Percentiles rank a stretch among this genome's conserved stretches.
These are phyloP conservation scores for Carex parvula DNA, from an alignment of 176 grass and related monocot species.

Conservation along the genomic window DNA sequence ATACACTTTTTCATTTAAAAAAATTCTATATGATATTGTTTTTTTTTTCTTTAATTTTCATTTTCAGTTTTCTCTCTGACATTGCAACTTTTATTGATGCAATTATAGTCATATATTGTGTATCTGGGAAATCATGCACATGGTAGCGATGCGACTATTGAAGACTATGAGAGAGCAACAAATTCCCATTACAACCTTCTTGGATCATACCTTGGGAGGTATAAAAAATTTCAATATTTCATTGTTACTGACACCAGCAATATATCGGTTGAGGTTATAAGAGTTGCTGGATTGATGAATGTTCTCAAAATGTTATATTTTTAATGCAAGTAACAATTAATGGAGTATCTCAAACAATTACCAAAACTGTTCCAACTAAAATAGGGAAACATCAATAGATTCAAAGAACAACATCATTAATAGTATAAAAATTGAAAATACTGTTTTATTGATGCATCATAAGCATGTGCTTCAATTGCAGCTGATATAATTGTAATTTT, in stretches of 20 bases:
- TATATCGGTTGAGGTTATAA: background rate
- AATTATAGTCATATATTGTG: conserved; percentile 64
- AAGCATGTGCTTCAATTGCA: background rate
- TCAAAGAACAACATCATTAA: background rate
- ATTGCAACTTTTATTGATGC: background rate
- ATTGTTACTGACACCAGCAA: background rate
- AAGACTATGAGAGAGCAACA: conserved; percentile 36
- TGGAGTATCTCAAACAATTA: background rate
- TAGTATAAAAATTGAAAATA: background rate
- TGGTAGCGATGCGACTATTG: conserved; percentile 18
- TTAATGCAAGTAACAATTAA: background rate
- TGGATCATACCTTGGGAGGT: conserved; percentile 46
- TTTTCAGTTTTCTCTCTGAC: background rate
- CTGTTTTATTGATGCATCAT: background rate
- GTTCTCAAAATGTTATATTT: background rate
- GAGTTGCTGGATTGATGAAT: background rate
- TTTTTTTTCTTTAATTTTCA: background rate
- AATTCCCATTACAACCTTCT: conserved; percentile 54
- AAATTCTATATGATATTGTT: background rate
- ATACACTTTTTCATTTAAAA: background rate
- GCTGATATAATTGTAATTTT: background rate
- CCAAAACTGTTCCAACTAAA: background rate
- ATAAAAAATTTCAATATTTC: background rate
- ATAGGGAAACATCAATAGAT: background rate
- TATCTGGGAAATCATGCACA: conserved; percentile 60